Base-by-base conservation (phyloP, 1,284 basidiomycete genomes). In the Schizophyllum commune region DNA sequence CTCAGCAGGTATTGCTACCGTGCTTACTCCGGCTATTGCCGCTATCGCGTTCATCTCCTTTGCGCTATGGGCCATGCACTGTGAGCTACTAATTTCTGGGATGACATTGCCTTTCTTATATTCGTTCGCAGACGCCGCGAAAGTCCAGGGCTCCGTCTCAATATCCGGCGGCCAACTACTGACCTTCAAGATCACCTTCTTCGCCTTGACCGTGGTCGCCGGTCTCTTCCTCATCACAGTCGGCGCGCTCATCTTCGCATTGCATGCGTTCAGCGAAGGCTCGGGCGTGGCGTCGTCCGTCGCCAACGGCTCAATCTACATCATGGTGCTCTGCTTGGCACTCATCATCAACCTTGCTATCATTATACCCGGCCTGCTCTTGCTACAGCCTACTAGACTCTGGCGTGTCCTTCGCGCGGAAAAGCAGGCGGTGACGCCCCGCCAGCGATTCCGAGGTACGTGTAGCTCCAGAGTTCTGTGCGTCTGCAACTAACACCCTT, bases 391-490 rank as follows among this genome's bases (percentile, higher is more conserved):
- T 2, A 64, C 80, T 21, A 79, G 84, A 52, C 72, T 92, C 15
- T 81, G 82, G 78, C 76, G 71, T 60, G 81, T 87, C 34, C 62
- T 84, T 27, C 75, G 77, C 33, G 77, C 79, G 2, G 82, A 86
- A 67, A 79, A 75, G 62, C 75, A 76, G 22, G 85, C 87, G 5
- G 67, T 87, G 32, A 93, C 91, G 8, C 91, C 91, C 51, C 79
- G 91, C 32, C 86, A 92, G 70, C 77, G 81, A n/a, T 92, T 92
- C 75, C 75, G 89, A 76, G 83, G 90, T 90, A 67, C 65, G 83
- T 72, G 47, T 52, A 55, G 56, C 58, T 52, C 53, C 55, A 32
- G 52, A 55, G 7, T 58, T 33, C 20, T 19, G 54, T 58, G 39
- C 54, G 55, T 17, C 60, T 54, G 22, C 57, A 32, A 60, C 59